Base-by-base conservation (phyloP, 1,284 basidiomycete genomes). In the Moesziomyces parantarcticus region DNA sequence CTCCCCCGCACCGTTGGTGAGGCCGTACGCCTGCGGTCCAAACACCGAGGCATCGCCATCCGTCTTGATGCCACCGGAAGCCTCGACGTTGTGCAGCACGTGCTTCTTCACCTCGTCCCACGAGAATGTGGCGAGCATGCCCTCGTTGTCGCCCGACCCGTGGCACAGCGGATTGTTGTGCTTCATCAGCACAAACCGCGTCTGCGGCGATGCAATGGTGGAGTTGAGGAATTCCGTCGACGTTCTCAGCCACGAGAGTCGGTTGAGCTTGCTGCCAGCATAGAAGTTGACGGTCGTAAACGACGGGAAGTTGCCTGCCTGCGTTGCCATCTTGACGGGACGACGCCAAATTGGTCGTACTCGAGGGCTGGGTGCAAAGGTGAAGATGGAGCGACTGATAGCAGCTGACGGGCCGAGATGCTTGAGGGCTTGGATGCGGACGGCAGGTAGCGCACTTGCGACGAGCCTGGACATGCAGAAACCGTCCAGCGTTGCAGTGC, bases 161-260 rank as follows among this genome's bases (percentile, higher is more conserved):
- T 78, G 75, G 36, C 78, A 67, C 39, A 85, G 78, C 9, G 85
- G 84, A 41, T 82, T 76, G 43, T 82, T 77, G 45, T 70, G 40
- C 56, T 83, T 77, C 52, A 84, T 64, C 5, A 84, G 46, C 42
- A 85, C 51, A 50, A 85, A 84, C 9, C 72, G 66, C 4, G 84
- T 75, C 5, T 75, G 59, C 20, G 77, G 56, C 20, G 78, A 79
- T 5, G 57, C 58, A 21, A 84, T 69, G 10, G 84, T 81, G 4
- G 72, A 72, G 45, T 84, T 79, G 56, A 85, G 72, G 67, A 85
- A 85, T 10, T 61, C 64, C 29, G 70, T 52, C 48, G 77, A 76
- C 21, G 77, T 78, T 8, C 83, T 73, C 21, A 84, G 58, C 82
- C 82, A 84, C 6, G 80, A 82, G 20, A 80, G 75, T 25, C 82